phyloP scores from a whole-genome alignment of 768 basidiomycete species.

The Grammothele lineata region DNA sequence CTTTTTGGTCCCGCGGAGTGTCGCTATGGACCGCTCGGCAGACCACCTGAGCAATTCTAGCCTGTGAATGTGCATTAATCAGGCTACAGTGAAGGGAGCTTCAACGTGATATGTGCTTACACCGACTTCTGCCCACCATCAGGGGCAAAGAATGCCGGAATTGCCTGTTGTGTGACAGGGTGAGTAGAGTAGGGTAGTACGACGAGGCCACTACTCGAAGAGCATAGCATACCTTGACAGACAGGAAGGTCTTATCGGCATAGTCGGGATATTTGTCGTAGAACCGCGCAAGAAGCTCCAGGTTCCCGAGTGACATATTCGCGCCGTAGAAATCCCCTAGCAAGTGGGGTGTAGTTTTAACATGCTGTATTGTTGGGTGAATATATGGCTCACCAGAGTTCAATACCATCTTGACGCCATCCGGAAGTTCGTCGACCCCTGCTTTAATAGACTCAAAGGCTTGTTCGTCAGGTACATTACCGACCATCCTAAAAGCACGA shows the following conservation, averaged over 20 bases:
- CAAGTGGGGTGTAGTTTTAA: neutral
- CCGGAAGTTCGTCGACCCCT: constrained; percentile 37
- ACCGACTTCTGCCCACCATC: too few relatives aligned
- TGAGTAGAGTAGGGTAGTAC: too few relatives aligned
- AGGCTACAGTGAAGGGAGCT: too few relatives aligned
- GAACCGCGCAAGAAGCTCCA: constrained; percentile 47
- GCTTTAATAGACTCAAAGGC: constrained; percentile 60
- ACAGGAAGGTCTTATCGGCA: constrained; percentile 42
- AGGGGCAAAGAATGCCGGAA: too few relatives aligned
- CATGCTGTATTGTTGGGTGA: constrained; percentile 7
- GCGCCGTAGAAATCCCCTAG: constrained; percentile 55
- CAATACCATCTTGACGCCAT: constrained; percentile 43
- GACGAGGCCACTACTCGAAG: too few relatives aligned
- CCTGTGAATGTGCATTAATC: too few relatives aligned
- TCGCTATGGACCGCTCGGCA: constrained; percentile 18
- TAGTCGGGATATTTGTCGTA: constrained; percentile 42
- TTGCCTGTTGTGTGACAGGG: too few relatives aligned
- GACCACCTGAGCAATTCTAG: too few relatives aligned
- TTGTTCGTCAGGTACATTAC: constrained; percentile 47
- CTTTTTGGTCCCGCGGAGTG: constrained; percentile 49
- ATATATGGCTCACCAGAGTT: constrained; percentile 37
- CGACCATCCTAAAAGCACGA: constrained; percentile 31
- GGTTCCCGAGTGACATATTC: constrained; percentile 36
- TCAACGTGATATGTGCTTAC: too few relatives aligned
- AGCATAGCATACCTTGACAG: constrained; percentile 43